Evolutionary conservation across 768 basidiomycete genomes (phyloP), one percentile per base, ranked within the genome.

Genomic region (Daedaleopsis sinensis): DNA sequence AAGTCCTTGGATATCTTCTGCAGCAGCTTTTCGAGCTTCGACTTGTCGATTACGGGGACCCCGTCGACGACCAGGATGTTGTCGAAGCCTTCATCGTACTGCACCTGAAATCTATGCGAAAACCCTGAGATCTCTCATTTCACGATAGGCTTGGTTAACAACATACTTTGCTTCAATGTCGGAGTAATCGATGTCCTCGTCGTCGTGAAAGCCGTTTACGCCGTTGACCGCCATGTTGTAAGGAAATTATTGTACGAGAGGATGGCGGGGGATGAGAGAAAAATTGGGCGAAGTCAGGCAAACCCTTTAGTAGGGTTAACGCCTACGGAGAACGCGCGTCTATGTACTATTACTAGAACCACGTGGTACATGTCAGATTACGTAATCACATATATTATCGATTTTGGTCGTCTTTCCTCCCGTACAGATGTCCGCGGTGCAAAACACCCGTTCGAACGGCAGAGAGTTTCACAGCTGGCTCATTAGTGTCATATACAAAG

Each of bases 21-120:
- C 19, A 97, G 70, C 18, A 99, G 84, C 75, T 84, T 91, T 51
- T 93, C 91, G 39, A 88, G 82, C 76, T 94, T 95, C 55, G 85
- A 84, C 68, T 85, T 87, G 70, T 97, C 94, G 73, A 98, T 93
- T 61, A 93, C 73, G 11, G 96, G 97, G 21, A 96, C 82, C 52
- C 94, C 94, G 74, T 98, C 97, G 60, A 98, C 87, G 55, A 98
- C 90, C 55, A 99, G 76, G 58, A 93, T 86, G 71, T 91, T 93
- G 79, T 98, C 97, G 70, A 98, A 85, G 43, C 91, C 84, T 65
- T 94, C 89, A 67, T 93, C 91, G 65, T 87, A 86, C 59, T 92
- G 80, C 68, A 96, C 88, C 65, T 88, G 82, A 78, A 94, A 96
- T 80, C 95, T 97, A 72, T 9, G n/a, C 38, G n/a, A 44, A 44